These are phyloP conservation scores for Pseudogymnoascus sp. DNA, from an alignment of 2,329 filamentous ascomycete species.

Conservation along the genomic window DNA sequence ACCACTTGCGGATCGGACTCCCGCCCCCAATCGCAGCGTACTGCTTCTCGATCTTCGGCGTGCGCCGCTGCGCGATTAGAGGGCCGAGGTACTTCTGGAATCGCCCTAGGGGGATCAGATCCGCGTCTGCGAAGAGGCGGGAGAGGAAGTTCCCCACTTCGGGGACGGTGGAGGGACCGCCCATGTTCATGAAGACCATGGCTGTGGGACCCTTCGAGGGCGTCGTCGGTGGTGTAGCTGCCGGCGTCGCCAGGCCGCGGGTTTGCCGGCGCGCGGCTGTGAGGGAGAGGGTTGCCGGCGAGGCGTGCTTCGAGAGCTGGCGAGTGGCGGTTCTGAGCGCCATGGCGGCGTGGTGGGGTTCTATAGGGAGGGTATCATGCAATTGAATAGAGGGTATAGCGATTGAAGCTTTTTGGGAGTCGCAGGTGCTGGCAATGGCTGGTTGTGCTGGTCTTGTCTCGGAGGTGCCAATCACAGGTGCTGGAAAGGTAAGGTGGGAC, in stretches of 20 bases:
- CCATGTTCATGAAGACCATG: slow-evolving; percentile 99
- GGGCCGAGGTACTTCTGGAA: slow-evolving; percentile 87
- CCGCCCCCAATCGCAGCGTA: slow-evolving; percentile 93
- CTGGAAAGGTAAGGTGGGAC: slow-evolving; percentile 1
- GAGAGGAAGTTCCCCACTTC: slow-evolving; percentile 88
- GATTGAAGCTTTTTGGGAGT: background rate
- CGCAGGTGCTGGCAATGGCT: background rate
- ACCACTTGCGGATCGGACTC: slow-evolving; percentile 98
- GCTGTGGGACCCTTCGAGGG: slow-evolving; percentile 76
- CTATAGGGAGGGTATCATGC: background rate
- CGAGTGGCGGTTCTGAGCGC: slow-evolving; percentile 32
- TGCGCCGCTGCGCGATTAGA: slow-evolving; percentile 75
- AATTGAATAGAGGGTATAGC: background rate
- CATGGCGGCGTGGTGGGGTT: slow-evolving; percentile 26
- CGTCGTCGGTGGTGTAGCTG: slow-evolving; percentile 65
- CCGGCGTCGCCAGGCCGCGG: slow-evolving; percentile 50
- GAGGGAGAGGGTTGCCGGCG: slow-evolving; percentile 21
- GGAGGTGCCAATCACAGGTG: background rate
- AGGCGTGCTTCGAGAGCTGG: slow-evolving; percentile 25
- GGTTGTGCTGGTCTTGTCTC: background rate
- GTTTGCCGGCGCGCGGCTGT: slow-evolving; percentile 29
- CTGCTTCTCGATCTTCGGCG: slow-evolving; percentile 93
- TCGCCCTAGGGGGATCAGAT: slow-evolving; percentile 90
- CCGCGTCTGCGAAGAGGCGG: slow-evolving; percentile 86
- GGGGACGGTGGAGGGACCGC: slow-evolving; percentile 77